A percentile compares a stretch with the other conserved stretches of the same genome.
Conservation (phyloP, 2,329 filamentous ascomycete species). For the Leptographium lundbergii region DNA sequence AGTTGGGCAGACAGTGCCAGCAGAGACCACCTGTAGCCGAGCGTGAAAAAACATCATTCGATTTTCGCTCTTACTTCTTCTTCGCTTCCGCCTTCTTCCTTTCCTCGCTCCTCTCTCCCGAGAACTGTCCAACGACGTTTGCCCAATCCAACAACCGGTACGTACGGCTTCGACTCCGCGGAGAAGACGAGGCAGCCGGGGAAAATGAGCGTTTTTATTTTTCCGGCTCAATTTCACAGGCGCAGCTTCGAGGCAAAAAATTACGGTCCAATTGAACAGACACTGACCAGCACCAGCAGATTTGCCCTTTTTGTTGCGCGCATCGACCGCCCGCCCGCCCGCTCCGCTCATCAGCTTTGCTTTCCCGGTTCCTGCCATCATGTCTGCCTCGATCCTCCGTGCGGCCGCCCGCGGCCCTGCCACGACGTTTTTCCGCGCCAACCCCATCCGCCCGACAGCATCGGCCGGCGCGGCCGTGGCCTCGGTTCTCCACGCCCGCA, state of each 20-base stretch:
- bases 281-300: not conserved
- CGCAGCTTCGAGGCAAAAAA: not conserved
- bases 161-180: not conserved
- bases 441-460: slow-evolving; percentile 42
- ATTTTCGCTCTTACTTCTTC: slow-evolving; percentile 12
- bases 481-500: slow-evolving; percentile 26
- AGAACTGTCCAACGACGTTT: not conserved
- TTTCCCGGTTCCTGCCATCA: slow-evolving; percentile 9
- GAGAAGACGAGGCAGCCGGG: no score
- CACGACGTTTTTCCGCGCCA: slow-evolving; percentile 50
- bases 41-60: slow-evolving; percentile 14
- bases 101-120: slow-evolving; percentile 1
- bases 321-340: not conserved
- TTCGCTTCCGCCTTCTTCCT: slow-evolving; percentile 8
- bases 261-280: no score
- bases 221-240: not conserved
- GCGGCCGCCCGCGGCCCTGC: slow-evolving; percentile 55
- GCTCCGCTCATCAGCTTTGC: not conserved
- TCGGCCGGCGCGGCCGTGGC: slow-evolving; percentile 31
- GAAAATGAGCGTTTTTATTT: not conserved
- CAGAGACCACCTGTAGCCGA: slow-evolving; percentile 4
- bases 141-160: not conserved
- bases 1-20: not conserved
- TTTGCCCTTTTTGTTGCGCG: not conserved
- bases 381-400: slow-evolving; percentile 55